phyloP scores from a whole-genome alignment of 164 flowering plant species.

The Warburgia ugandensis region DNA sequence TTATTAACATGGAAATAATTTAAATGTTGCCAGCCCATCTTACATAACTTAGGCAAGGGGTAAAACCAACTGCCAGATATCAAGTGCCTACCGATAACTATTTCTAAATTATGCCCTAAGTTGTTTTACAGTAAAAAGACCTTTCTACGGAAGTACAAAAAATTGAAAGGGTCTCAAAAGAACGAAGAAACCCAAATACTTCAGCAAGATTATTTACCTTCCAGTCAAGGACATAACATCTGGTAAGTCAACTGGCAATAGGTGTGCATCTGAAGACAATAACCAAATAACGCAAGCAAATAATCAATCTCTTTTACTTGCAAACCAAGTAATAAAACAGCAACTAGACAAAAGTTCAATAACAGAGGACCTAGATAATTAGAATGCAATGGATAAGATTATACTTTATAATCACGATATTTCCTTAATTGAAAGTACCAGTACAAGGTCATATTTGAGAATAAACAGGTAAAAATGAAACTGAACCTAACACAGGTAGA shows the following conservation, averaged over 20 bases:
- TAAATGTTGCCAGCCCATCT: no score
- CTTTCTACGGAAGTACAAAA: neutral
- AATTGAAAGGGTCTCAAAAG: neutral
- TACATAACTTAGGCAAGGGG: no score
- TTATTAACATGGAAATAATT: no score
- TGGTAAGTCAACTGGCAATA: slow-evolving; percentile 76
- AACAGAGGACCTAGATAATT: no score
- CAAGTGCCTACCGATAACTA: no score
- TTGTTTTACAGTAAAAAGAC: neutral
- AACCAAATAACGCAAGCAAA: slow-evolving; percentile 4
- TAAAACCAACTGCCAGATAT: no score
- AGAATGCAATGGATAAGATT: no score
- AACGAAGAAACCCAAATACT: neutral
- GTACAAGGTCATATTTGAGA: no score
- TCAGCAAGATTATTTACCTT: slow-evolving; percentile 35
- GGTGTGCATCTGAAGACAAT: slow-evolving; percentile 76
- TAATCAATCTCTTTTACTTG: neutral
- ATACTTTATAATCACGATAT: no score
- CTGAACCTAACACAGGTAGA: neutral
- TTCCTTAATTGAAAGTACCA: neutral
- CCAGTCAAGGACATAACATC: slow-evolving; percentile 60
- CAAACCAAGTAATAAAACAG: no score
- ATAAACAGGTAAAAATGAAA: no score
- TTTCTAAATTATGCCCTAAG: neutral
- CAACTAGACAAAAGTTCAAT: no score